A percentile compares a stretch with the other conserved stretches of the same genome.
Evolutionary conservation across 2,329 filamentous ascomycete species (phyloP).

Genomic region (Mycosphaerelloides madeirae): DNA sequence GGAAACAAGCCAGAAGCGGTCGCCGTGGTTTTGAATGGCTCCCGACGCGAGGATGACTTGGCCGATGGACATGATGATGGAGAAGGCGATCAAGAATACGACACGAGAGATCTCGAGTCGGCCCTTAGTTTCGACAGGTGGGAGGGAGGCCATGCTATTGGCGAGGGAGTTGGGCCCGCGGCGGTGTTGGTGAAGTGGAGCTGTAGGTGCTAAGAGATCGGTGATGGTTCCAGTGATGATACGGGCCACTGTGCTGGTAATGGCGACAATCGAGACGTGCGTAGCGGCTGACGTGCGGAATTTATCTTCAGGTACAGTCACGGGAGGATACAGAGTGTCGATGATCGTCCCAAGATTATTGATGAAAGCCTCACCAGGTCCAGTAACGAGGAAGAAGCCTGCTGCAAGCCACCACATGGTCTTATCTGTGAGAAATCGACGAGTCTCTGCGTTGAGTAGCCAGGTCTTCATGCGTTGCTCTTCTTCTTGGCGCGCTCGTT

Average conservation of each 20-base stretch:
- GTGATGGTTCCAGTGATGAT: constrained; percentile 85
- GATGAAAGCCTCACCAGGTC: constrained; percentile 95
- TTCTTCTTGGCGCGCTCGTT: constrained; percentile 46
- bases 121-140: constrained; percentile 16
- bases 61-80: constrained; percentile 65
- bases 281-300: constrained; percentile 64
- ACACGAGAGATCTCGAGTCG: constrained; percentile 68
- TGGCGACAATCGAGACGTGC: constrained; percentile 86
- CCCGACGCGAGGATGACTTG: constrained; percentile 75
- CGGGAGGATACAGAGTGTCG: constrained; percentile 68
- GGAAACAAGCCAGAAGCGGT: constrained; percentile 81
- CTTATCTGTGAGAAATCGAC: constrained; percentile 74
- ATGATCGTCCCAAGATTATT: constrained; percentile 96
- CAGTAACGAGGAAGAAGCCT: constrained; percentile 88
- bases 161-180: constrained; percentile 40
- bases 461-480: constrained; percentile 74
- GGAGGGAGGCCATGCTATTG: constrained; percentile 37
- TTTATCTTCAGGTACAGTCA: constrained; percentile 52
- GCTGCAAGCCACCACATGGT: constrained; percentile 95
- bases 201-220: constrained; percentile 68
- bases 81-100: constrained; percentile 71
- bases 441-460: constrained; percentile 87
- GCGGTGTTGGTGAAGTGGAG: constrained; percentile 54
- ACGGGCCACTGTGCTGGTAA: constrained; percentile 85
- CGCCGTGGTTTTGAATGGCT: constrained; percentile 64